phyloP scores from a whole-genome alignment of 164 flowering plant genomes.

The Brasenia schreberi region DNA sequence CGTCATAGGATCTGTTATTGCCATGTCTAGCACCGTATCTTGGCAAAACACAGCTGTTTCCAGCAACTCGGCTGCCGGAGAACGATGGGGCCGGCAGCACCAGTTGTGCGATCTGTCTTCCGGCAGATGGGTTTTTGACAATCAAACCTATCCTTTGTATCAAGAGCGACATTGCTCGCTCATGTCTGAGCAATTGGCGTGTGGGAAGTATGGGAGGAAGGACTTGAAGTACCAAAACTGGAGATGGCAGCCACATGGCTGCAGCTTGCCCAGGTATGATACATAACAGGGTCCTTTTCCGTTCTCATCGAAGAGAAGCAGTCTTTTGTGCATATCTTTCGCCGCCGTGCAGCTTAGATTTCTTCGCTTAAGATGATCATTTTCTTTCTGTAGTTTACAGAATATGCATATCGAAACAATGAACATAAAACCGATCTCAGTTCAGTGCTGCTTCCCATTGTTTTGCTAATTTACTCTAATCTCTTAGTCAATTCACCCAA shows the following conservation, averaged over 20 bases:
- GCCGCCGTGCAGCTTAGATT: not conserved
- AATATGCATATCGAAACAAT: no score
- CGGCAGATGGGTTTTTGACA: conserved; percentile 82
- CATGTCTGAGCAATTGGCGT: conserved; percentile 84
- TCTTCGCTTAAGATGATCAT: not conserved
- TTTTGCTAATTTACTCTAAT: no score
- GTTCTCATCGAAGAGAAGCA: not conserved
- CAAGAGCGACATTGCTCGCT: conserved; percentile 50
- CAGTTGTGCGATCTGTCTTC: conserved; percentile 41
- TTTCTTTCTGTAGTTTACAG: not conserved
- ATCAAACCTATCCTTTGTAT: conserved; percentile 59
- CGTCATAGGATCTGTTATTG: not conserved
- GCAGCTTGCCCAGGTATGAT: conserved; percentile 71
- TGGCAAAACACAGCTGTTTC: not conserved
- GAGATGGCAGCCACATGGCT: conserved; percentile 90
- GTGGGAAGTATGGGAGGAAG: conserved; percentile 71
- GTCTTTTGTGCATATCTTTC: not conserved
- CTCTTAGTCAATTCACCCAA: no score
- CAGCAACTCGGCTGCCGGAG: not conserved
- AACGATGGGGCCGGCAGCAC: not conserved
- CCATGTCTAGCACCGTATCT: not conserved
- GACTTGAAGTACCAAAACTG: conserved; percentile 63
- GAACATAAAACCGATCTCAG: no score
- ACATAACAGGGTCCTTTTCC: not conserved
- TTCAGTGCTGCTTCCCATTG: no score